Evolutionary conservation across 2,329 filamentous ascomycete species (phyloP), one percentile per base, ranked within the genome.

Genomic region (Parastagonospora avenae): DNA sequence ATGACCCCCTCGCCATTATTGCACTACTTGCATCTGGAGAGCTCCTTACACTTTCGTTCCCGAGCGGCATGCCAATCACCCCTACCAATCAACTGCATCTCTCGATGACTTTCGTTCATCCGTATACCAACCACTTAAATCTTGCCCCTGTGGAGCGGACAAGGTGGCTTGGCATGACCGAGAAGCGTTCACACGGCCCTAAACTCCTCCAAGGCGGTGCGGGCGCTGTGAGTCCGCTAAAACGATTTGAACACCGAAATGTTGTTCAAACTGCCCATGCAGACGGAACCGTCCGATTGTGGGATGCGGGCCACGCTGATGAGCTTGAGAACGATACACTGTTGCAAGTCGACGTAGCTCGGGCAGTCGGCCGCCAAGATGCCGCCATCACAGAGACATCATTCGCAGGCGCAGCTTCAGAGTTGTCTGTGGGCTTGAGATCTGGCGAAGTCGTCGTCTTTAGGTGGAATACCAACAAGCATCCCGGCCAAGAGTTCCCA

Each of bases 31-130:
- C 88, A 0, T 96, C 92, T 1, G 94, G 94, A 16, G 93, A 97
- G 74, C 76, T 97, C 27, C 82, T 95, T 44, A 96, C 93, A 0
- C 77, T 97, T 70, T 96, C 88, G 64, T 97, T 97, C 68, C 94
- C 94, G 0, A 94, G 88, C 41, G 94, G 94, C 27, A 90, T 92
- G 72, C 89, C 91, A 1, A 95, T 97, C 48, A 90, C 87, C 27
- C 92, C 94, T 1, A 96, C 92, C 4, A 96, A 97, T 65, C 91
- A 96, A 74, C 82, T 99, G 5, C 93, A 96, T 66, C 84, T 92
- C 0, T 96, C 90, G 2, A 77, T 97, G 39, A 89, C 89, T 1
- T 90, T 97, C 56, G 88, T 96, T 6, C 92, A 97, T 67, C 94
- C 94, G 0, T 97, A 96, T 68, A 85, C 94, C 50, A 89, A 85